Evolutionary conservation across 108 stramenopile genomes (phyloP).

Genomic region (Skeletonema potamos): DNA sequence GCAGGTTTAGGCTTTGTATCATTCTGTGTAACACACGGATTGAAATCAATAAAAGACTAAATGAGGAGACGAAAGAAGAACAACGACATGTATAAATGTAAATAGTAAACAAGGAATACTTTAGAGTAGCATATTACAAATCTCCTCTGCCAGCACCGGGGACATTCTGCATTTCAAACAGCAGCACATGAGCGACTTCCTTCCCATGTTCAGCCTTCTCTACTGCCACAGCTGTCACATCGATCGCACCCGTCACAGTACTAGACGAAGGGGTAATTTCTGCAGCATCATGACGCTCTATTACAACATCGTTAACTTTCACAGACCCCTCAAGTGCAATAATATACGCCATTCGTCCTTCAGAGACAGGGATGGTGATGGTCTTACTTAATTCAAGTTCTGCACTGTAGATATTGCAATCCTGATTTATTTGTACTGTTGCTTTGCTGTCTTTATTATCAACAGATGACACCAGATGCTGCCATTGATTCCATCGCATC

Average conservation of each 20-base stretch:
- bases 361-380: constrained; percentile 7
- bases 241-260: constrained; percentile 14
- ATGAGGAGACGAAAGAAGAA: not conserved
- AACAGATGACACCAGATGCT: constrained; percentile 63
- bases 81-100: not conserved
- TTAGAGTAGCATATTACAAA: not conserved
- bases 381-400: constrained; percentile 57
- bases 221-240: constrained; percentile 35
- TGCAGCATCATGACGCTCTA: constrained; percentile 57
- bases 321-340: constrained; percentile 72
- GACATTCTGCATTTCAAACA: constrained; percentile 50
- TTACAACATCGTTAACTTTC: constrained; percentile 24
- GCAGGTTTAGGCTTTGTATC: not conserved
- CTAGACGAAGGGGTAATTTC: constrained; percentile 41
- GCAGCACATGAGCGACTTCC: constrained; percentile 48
- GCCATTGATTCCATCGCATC: constrained; percentile 43
- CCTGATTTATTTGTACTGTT: constrained; percentile 74
- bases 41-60: not conserved
- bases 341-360: constrained; percentile 69
- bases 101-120: not conserved
- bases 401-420: constrained; percentile 60
- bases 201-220: constrained; percentile 50
- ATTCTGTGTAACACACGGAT: not conserved
- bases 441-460: constrained; percentile 22
- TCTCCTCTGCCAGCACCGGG: constrained; percentile 42